phyloP scores from a whole-genome alignment of 257 asterid species.

The Fraxinus excelsior region DNA sequence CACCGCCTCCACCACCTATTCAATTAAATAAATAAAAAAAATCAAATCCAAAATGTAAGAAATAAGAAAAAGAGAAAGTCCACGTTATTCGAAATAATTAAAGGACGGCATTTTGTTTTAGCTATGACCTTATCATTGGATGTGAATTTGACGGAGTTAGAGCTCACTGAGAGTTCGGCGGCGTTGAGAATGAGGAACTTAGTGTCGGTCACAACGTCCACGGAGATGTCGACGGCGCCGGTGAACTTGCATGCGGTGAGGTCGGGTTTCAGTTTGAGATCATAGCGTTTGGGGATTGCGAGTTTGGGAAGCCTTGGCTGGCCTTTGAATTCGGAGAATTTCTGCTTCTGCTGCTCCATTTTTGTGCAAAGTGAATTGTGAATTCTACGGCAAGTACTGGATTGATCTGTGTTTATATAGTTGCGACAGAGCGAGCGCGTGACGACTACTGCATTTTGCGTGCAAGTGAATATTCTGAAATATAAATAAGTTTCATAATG shows the following conservation, averaged over 20 bases:
- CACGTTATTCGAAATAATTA: constrained; percentile 7
- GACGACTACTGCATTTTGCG: neutral
- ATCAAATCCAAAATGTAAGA: neutral
- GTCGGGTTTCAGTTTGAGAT: constrained; percentile 80
- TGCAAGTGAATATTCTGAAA: neutral
- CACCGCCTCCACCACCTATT: constrained; percentile 53
- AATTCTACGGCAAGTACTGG: neutral
- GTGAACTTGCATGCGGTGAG: constrained; percentile 78
- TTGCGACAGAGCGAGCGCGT: neutral
- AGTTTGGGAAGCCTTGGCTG: constrained; percentile 86
- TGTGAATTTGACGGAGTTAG: constrained; percentile 57
- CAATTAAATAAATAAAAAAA: neutral
- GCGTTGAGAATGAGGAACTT: constrained; percentile 86
- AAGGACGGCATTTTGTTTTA: neutral
- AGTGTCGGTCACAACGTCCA: constrained; percentile 65
- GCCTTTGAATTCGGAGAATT: constrained; percentile 66
- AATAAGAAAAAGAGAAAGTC: neutral
- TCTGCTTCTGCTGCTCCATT: constrained; percentile 52
- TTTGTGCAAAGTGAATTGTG: constrained; percentile 8
- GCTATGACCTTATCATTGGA: constrained; percentile 47
- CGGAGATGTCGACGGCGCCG: constrained; percentile 69
- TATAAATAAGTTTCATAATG: neutral
- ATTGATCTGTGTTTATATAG: neutral
- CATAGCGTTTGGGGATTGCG: constrained; percentile 80
- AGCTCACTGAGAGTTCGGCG: constrained; percentile 64